Conservation (phyloP, 352 stramenopile species). For the Phytophthora idaei region DNA sequence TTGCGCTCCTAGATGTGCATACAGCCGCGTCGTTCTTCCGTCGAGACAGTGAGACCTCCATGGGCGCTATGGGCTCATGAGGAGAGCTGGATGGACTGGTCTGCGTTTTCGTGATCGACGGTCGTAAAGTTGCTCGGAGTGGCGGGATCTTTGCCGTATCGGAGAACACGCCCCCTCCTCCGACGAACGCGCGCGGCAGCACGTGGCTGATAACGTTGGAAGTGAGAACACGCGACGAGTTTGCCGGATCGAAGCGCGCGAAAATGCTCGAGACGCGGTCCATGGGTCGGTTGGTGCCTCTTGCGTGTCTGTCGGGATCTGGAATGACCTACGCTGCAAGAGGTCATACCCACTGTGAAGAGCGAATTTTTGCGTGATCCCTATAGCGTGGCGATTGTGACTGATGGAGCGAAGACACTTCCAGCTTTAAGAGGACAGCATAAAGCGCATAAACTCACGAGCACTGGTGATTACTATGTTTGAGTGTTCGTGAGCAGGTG, state of each 20-base stretch:
- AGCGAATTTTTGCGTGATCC: no score
- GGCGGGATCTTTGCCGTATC: not conserved
- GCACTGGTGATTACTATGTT: not conserved
- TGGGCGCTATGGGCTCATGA: not conserved
- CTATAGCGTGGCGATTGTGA: no score
- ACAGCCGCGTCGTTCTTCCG: slow-evolving; percentile 3
- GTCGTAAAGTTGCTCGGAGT: not conserved
- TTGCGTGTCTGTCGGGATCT: not conserved
- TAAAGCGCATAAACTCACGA: slow-evolving; percentile 8
- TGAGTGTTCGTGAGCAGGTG: not conserved
- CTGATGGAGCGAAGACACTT: no score
- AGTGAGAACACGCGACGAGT: slow-evolving; percentile 5
- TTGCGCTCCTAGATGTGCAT: not conserved
- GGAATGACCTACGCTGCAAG: slow-evolving; percentile 8
- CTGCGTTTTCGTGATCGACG: not conserved
- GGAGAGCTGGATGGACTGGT: no score
- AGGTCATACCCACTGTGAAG: slow-evolving; percentile 15
- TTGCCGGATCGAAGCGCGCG: slow-evolving; percentile 20
- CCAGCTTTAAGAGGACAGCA: not conserved
- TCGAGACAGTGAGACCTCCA: slow-evolving; percentile 9
- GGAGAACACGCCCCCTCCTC: slow-evolving; percentile 1
- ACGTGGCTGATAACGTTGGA: slow-evolving; percentile 28
- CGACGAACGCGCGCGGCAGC: slow-evolving; percentile 13
- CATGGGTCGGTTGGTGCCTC: slow-evolving; percentile 6
- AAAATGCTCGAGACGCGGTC: slow-evolving; percentile 28